Conservation (phyloP, 176 grass and related monocot species). For the Ananas comosus region DNA sequence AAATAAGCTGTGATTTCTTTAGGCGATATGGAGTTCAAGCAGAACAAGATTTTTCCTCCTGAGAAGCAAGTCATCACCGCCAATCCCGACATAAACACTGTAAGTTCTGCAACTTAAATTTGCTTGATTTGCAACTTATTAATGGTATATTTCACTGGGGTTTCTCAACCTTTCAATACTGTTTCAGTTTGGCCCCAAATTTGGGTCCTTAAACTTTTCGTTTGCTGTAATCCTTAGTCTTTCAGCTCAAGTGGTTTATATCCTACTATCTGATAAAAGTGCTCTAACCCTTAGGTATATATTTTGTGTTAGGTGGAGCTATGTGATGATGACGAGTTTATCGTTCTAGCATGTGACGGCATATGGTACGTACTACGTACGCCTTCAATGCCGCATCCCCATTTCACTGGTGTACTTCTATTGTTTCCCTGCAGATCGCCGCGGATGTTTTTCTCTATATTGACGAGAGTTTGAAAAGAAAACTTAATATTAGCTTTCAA, state of each 20-base stretch:
- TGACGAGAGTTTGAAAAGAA: background rate
- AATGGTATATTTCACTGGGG: no score
- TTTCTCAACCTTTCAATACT: background rate
- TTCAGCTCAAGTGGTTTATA: background rate
- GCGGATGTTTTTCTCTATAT: background rate
- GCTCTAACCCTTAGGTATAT: constrained; percentile 9
- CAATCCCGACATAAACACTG: constrained; percentile 80
- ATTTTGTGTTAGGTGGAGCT: constrained; percentile 55
- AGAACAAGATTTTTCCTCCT: constrained; percentile 75
- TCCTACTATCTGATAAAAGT: constrained; percentile 2
- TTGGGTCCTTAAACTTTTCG: background rate
- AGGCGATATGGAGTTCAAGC: constrained; percentile 98
- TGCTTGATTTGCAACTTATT: background rate
- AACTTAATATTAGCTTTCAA: background rate
- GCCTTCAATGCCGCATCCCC: background rate
- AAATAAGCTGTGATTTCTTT: constrained; percentile 10
- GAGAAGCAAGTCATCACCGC: constrained; percentile 92
- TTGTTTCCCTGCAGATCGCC: background rate
- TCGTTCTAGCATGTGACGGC: constrained; percentile 83
- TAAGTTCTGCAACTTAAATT: constrained; percentile 31
- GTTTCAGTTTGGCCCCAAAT: constrained; percentile 9
- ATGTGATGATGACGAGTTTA: constrained; percentile 71
- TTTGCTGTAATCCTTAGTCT: background rate
- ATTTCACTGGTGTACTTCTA: background rate
- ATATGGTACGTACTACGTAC: constrained; percentile 67